Evolutionary conservation across 345 rosid genomes (phyloP), one percentile per base, ranked within the genome.

Genomic region (Populus euphratica): DNA sequence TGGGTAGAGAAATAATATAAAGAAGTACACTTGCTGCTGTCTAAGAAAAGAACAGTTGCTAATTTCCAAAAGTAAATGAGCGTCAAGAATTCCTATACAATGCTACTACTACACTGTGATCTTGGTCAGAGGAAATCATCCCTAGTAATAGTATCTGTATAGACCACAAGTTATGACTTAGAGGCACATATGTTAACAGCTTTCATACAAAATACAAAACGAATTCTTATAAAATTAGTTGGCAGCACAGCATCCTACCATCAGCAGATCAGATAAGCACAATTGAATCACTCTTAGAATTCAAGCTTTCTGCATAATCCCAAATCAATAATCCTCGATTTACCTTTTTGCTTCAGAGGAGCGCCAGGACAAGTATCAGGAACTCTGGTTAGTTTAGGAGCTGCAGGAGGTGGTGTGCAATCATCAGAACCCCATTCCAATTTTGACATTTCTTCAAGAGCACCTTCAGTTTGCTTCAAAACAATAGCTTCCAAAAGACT

Each of bases 291-390:
- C 14, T 6, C 29, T 87, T 77, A 87, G 83, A 89, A 90, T 63
- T 86, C 82, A 69, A 90, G 94, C 88, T 89, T 90, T 75, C 85
- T 87, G 84, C 88, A 81, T 8, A 86, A 78, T 43, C 87, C 88
- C 83, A 85, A 80, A 54, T 82, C 88, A 70, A 85, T 54, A 14
- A 64, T 78, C 85, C 88, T 85, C 9, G 89, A 80, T 18, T 64
- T 79, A 47, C 81, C 85, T 0, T 84, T 68, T 29, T 78, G 79
- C 82, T 89, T 89, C 81, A 85, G 35, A 17, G 94, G 94, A 78
- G 94, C 91, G 16, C 79, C 87, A 0, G 94, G 94, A 64, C 94
- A 90, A 68, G 89, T 87, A 69, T 85, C 89, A 25, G 87, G 86
- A 59, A 81, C 35, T 56, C 89, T 89, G 75, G 61, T 84, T 17